Evolutionary conservation across 768 basidiomycete genomes (phyloP), one percentile per base, ranked within the genome.

Genomic region (Tephrocybe sp.): DNA sequence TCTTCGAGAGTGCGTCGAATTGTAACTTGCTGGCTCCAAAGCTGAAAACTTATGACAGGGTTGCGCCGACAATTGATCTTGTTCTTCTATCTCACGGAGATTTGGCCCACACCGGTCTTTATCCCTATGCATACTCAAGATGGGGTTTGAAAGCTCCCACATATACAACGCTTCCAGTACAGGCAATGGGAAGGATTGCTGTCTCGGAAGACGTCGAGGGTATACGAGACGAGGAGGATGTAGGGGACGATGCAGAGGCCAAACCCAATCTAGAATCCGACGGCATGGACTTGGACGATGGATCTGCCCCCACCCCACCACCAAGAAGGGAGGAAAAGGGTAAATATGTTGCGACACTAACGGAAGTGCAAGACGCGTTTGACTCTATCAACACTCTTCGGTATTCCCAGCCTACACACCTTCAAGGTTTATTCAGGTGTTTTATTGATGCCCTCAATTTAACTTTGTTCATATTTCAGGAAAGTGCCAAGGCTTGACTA

Each of bases 71-170:
- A 5, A 72, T 98, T 50, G 90, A 93, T 65, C 83, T 99, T 38
- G 92, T 98, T 24, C 79, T 99, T 18, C 79, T 98, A 40, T 97
- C 96, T 0, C 94, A 98, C 70, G 95, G 94, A 1, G 92, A 96
- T 59, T 77, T 97, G 11, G 75, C 82, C 0, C 94, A 97, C 63
- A 80, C 87, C 22, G 96, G 96, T 13, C 74, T 98, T n/a, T 94
- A 92, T 63, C 85, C 97, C 9, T 98, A 90, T 66, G 94, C 97
- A 5, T 80, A 90, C 64, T 80, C 93, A 15, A 78, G 82, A 64
- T 94, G 92, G 87, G 86, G 86, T 18, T 76, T 98, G 34, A 86
- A 80, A 51, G 94, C 94, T 18, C 92, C 94, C 3, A 85, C 93
- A 16, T 99, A 98, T 65, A 89, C 91, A 0, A 96, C 95, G 2